Conservation (phyloP, 176 grass and related monocot genomes). For the Urochloa ruziziensis region DNA sequence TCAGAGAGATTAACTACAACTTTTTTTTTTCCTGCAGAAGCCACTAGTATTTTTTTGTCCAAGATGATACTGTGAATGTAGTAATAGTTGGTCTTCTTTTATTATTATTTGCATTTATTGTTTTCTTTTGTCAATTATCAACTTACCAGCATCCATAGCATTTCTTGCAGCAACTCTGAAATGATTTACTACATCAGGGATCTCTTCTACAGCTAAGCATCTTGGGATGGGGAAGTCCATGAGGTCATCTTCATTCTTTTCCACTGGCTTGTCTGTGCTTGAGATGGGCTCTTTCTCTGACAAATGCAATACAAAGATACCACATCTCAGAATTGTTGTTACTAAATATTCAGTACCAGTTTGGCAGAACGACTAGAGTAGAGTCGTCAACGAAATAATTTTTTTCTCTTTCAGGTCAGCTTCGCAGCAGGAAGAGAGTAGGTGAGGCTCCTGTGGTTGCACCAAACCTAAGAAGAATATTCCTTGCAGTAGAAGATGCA, state of each 20-base stretch:
- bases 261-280: constrained; percentile 49
- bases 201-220: constrained; percentile 48
- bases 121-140: neutral
- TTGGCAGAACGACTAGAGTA: neutral
- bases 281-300: constrained; percentile 49
- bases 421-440: neutral
- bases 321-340: neutral
- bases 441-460: constrained; percentile 1
- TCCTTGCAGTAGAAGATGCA: constrained; percentile 5
- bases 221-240: constrained; percentile 42
- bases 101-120: neutral
- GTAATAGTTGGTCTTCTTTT: neutral
- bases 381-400: neutral
- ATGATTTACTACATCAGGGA: constrained; percentile 45
- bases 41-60: neutral
- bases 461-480: constrained; percentile 6
- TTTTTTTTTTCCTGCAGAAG: neutral
- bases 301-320: neutral
- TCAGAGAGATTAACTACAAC: neutral
- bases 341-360: neutral
- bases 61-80: neutral
- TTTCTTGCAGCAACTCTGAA: constrained; percentile 59
- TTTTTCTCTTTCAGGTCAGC: neutral
- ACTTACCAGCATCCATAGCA: constrained; percentile 64
- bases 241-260: constrained; percentile 5